phyloP scores from a whole-genome alignment of 1,284 basidiomycete genomes.

The Ustilago bromivora region DNA sequence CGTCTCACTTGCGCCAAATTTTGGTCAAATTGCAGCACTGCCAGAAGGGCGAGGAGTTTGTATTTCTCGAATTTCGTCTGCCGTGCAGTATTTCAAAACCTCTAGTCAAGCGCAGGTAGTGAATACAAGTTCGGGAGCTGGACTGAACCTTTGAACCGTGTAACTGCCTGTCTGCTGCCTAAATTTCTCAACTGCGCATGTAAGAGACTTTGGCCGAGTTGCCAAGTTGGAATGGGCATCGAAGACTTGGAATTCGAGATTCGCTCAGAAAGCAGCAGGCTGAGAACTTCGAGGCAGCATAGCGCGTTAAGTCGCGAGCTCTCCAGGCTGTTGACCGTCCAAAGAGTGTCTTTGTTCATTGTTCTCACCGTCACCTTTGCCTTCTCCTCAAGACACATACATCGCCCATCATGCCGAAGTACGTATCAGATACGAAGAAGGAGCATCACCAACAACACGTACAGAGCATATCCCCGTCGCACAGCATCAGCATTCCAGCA shows the following conservation, averaged over 20 bases:
- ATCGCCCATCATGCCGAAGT: constrained; percentile 67
- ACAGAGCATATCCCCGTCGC: constrained; percentile 2
- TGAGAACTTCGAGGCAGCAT: neutral
- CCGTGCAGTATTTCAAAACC: neutral
- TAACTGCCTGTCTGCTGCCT: constrained; percentile 7
- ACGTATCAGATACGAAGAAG: constrained; percentile 29
- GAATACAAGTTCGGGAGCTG: neutral
- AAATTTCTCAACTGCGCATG: neutral
- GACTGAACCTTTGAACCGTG: neutral
- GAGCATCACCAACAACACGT: neutral
- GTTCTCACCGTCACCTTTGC: constrained; percentile 39
- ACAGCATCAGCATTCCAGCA: neutral
- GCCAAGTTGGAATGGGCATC: too few relatives aligned
- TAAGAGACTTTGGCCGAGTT: too few relatives aligned
- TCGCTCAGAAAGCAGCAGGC: neutral
- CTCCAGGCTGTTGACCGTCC: constrained; percentile 8
- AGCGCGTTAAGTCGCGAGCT: neutral
- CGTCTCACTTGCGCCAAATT: neutral
- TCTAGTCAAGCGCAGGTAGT: neutral
- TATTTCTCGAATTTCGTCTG: neutral
- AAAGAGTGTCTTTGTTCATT: constrained; percentile 24
- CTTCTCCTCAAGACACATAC: constrained; percentile 51
- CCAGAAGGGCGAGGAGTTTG: neutral
- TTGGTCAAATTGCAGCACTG: neutral
- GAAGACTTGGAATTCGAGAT: neutral